Evolutionary conservation across 1,284 basidiomycete genomes (phyloP), one percentile per base, ranked within the genome.

Genomic region (Ganoderma lucidum): DNA sequence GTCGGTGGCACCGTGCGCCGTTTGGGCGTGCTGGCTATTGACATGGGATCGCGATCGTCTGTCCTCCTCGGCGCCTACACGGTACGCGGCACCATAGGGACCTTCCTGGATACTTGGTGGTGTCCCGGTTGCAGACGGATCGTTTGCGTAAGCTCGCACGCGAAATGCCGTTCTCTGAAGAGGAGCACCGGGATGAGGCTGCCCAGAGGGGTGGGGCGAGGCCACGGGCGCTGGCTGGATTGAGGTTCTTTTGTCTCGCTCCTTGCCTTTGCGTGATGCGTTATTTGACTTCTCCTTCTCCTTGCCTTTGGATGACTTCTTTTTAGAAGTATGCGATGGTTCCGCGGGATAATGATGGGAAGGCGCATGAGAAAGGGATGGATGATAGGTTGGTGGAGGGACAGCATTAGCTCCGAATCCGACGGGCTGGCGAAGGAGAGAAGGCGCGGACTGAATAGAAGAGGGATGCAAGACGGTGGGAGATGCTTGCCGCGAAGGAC

Each of bases 231-330:
- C 51, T 37, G 68, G n/a, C 6, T 63, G 71, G n/a, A 56, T 61
- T 8, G 69, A 42, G 0, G 55, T 65, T 45, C 63, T 62, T 53
- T 72, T 70, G 51, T 70, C 69, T 32, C 64, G 64, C 30, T 71
- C 73, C 65, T 74, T 73, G 17, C 70, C 71, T 39, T 74, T 74
- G 35, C 70, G 67, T 42, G 48, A 66, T 42, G 65, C 55, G 28
- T 63, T 39, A n/a, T 63, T 63, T 9, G 66, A 56, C 60, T 67
- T 59, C 30, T 72, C 73, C 65, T 73, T 77, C 42, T 69, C 76
- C 66, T 75, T 75, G 4, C 67, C 63, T 42, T 75, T 77, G 0
- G 72, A 70, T 9, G 72, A 70, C 51, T 70, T 73, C 67, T 70
- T 73, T 44, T 63, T 72, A 30, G 64, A 45, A 6, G 65, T 42